Conservation (phyloP, 371 early-diverging fungal species). For the Parasitella parasitica region DNA sequence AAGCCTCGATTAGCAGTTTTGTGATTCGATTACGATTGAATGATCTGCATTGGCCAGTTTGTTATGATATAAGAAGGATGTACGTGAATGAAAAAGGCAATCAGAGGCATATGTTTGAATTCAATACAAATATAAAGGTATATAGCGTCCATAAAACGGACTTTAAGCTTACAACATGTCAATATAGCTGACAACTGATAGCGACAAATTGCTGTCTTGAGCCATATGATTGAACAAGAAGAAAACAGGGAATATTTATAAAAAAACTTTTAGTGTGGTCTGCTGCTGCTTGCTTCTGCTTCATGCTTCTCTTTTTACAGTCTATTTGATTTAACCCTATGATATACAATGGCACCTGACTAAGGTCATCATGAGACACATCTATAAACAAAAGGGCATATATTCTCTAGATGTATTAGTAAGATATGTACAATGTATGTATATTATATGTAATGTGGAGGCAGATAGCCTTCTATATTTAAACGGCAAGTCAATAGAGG, state of each 20-base stretch:
- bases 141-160: background rate
- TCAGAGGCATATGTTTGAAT: background rate
- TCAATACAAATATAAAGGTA: background rate
- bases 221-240: background rate
- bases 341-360: conserved; percentile 4
- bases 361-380: conserved; percentile 1
- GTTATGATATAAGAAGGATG: background rate
- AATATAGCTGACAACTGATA: background rate
- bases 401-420: background rate
- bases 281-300: conserved; percentile 17
- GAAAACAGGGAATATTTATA: background rate
- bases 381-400: background rate
- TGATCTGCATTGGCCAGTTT: background rate
- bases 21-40: background rate
- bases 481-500: background rate
- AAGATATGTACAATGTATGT: background rate
- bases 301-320: background rate
- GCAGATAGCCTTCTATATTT: background rate
- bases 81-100: background rate
- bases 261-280: conserved; percentile 21
- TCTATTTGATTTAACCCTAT: conserved; percentile 7
- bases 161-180: background rate
- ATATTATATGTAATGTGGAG: background rate
- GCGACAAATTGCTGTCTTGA: background rate
- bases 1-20: background rate